Conservation (phyloP, 345 rosid species). For the Lepidium sativum region DNA sequence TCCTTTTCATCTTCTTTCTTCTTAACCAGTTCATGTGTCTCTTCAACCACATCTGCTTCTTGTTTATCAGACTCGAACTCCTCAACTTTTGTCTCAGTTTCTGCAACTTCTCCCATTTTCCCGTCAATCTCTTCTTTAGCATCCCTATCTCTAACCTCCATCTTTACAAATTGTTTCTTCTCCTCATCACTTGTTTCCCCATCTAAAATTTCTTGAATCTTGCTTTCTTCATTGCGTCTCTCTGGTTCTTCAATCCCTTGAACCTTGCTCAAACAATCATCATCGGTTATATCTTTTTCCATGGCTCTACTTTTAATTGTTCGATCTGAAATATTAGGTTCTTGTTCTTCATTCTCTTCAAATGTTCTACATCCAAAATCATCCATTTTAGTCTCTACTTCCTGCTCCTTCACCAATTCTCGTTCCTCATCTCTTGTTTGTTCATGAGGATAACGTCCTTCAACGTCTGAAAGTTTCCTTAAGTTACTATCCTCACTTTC, state of each 20-base stretch:
- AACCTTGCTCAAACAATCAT: neutral
- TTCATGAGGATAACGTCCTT: neutral
- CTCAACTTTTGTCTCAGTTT: neutral
- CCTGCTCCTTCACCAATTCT: neutral
- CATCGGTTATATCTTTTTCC: neutral
- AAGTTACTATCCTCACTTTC: neutral
- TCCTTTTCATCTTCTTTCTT: neutral
- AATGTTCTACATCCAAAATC: neutral
- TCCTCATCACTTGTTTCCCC: neutral
- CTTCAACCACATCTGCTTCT: neutral
- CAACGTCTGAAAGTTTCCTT: neutral
- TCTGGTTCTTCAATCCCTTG: neutral
- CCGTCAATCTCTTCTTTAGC: neutral
- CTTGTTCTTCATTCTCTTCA: neutral
- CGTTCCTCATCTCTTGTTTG: neutral
- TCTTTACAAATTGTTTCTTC: neutral
- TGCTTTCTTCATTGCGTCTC: neutral
- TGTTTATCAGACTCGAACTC: neutral
- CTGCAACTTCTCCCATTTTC: neutral
- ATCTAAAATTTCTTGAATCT: neutral
- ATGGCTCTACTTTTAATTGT: neutral
- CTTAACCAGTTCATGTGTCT: neutral
- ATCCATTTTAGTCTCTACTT: neutral
- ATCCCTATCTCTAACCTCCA: neutral
- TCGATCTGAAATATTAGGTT: neutral